A percentile compares a stretch with the other conserved stretches of the same genome.
These are phyloP conservation scores for Lippia alba DNA, from an alignment of 305 asterid species.

Conservation along the genomic window DNA sequence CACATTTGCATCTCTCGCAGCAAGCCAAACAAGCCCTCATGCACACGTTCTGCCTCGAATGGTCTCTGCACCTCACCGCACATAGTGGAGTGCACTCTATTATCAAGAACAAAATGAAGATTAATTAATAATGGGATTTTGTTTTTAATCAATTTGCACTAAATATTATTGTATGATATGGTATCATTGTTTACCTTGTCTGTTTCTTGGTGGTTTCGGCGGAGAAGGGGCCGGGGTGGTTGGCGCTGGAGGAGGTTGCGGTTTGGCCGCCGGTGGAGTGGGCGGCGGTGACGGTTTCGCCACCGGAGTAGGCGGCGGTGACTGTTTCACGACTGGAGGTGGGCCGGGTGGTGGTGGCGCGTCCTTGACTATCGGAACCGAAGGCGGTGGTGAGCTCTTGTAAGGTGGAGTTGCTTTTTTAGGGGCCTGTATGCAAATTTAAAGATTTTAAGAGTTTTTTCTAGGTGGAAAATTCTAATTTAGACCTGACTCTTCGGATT, in stretches of 20 bases:
- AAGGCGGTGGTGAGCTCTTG: conserved; percentile 32
- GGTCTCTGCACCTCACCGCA: conserved; percentile 58
- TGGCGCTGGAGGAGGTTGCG: conserved; percentile 34
- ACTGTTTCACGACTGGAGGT: background rate
- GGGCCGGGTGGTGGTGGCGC: conserved; percentile 28
- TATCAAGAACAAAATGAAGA: background rate
- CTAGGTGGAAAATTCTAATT: background rate
- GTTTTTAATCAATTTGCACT: background rate
- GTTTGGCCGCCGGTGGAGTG: conserved; percentile 4
- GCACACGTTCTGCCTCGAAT: conserved; percentile 64
- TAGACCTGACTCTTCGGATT: too few relatives aligned
- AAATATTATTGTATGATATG: background rate
- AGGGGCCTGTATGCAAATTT: conserved; percentile 15
- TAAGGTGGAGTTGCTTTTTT: conserved; percentile 10
- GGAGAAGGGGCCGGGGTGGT: conserved; percentile 33
- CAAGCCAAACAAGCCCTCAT: conserved; percentile 73
- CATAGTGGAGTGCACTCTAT: conserved; percentile 73
- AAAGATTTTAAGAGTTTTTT: background rate
- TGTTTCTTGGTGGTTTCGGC: conserved; percentile 50
- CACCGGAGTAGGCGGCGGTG: conserved; percentile 31
- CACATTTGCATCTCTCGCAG: conserved; percentile 78
- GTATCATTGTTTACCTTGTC: conserved; percentile 40
- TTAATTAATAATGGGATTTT: background rate
- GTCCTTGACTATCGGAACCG: conserved; percentile 14
- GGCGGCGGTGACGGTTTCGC: conserved; percentile 28